A percentile compares a stretch with the other conserved stretches of the same genome.
Conservation (phyloP, 148 eudicot species). For the Oxyria digyna region DNA sequence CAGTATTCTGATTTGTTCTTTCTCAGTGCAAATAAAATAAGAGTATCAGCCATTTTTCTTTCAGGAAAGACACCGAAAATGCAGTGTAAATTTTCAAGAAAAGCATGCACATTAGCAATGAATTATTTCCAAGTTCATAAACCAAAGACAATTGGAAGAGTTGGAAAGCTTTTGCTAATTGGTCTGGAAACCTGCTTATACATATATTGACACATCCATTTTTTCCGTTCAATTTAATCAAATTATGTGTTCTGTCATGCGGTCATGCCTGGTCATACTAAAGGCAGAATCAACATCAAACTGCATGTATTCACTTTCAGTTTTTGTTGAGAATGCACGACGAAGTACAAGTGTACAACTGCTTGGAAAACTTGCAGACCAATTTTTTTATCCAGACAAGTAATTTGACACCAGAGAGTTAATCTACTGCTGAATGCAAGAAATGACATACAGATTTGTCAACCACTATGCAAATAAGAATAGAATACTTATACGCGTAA, state of each 20-base stretch:
- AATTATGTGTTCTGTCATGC: not conserved
- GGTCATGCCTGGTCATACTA: not conserved
- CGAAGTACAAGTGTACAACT: too few relatives aligned
- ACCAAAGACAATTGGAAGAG: not conserved
- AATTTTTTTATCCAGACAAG: not conserved
- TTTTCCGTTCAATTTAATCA: not conserved
- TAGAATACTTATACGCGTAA: not conserved
- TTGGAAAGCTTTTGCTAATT: not conserved
- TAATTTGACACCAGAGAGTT: not conserved
- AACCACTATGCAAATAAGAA: not conserved
- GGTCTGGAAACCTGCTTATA: not conserved
- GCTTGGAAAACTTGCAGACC: not conserved
- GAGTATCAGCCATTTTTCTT: not conserved
- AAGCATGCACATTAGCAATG: constrained; percentile 1
- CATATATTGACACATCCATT: not conserved
- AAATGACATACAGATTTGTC: not conserved
- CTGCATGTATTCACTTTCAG: not conserved
- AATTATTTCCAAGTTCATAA: not conserved
- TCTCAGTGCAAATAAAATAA: not conserved
- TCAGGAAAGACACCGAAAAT: too few relatives aligned
- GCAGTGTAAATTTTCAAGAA: not conserved
- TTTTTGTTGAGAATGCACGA: too few relatives aligned
- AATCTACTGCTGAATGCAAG: not conserved
- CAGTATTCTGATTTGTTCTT: not conserved
- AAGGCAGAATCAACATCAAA: not conserved